Evolutionary conservation across 257 asterid genomes (phyloP).

Genomic region (Penstemon eatonii): DNA sequence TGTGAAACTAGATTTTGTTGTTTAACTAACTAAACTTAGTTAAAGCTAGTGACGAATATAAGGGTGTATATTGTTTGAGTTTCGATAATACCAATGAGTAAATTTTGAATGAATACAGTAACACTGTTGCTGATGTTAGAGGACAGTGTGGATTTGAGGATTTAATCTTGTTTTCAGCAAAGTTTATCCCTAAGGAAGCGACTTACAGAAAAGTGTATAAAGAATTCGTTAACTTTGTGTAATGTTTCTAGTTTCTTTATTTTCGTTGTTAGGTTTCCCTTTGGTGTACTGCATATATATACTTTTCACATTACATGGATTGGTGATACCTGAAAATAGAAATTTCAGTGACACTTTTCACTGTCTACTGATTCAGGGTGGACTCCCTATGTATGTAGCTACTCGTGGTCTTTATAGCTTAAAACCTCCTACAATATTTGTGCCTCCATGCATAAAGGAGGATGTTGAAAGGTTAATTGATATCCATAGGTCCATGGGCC

Average conservation of each 20-base stretch:
- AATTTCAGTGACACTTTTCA: slow-evolving; percentile 15
- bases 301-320: slow-evolving; percentile 4
- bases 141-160: too few species aligned
- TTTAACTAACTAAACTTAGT: neutral
- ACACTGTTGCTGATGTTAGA: neutral
- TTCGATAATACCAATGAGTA: slow-evolving; percentile 1
- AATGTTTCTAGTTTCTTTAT: neutral
- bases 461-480: slow-evolving; percentile 77
- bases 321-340: slow-evolving; percentile 20
- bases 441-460: slow-evolving; percentile 81
- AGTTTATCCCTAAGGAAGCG: too few species aligned
- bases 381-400: slow-evolving; percentile 95
- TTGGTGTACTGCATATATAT: neutral
- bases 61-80: neutral
- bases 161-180: too few species aligned
- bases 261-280: neutral
- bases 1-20: neutral
- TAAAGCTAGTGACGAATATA: neutral
- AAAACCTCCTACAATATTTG: slow-evolving; percentile 87
- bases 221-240: neutral
- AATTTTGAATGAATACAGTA: neutral
- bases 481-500: slow-evolving; percentile 81
- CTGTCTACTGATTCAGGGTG: slow-evolving; percentile 66
- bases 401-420: slow-evolving; percentile 88
- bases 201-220: too few species aligned